A percentile compares a stretch with the other conserved stretches of the same genome.
Conservation (phyloP, 768 basidiomycete genomes). For the Podaxis sp. region DNA sequence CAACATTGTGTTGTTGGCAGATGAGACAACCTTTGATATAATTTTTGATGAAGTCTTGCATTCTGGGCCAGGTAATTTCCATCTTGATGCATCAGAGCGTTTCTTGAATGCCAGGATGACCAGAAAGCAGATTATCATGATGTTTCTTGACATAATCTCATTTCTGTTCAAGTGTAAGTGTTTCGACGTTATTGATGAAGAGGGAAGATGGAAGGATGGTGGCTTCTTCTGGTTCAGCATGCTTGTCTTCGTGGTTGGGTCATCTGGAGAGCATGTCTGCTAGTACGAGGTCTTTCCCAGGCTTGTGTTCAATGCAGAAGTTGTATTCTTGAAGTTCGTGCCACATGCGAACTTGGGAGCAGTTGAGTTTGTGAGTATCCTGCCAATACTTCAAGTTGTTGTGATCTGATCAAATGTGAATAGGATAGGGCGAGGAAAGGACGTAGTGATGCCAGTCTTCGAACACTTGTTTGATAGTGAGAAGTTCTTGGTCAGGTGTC, state of each 20-base stretch:
- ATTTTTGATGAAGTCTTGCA: neutral
- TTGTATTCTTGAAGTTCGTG: conserved; percentile 28
- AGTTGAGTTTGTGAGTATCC: conserved; percentile 25
- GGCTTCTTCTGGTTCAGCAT: conserved; percentile 12
- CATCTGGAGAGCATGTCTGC: conserved; percentile 18
- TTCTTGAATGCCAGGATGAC: no score
- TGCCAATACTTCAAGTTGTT: conserved; percentile 4
- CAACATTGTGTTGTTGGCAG: conserved; percentile 14
- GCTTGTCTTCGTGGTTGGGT: conserved; percentile 17
- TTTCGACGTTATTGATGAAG: no score
- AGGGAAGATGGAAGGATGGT: neutral
- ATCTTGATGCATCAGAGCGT: no score
- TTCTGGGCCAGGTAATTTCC: no score
- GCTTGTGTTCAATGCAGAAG: conserved; percentile 29
- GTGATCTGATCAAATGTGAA: neutral
- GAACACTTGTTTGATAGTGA: neutral
- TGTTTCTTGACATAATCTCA: no score
- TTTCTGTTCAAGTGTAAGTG: no score
- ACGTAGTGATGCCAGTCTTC: conserved; percentile 16
- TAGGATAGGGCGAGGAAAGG: neutral
- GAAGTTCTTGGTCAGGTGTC: neutral
- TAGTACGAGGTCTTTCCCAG: conserved; percentile 18
- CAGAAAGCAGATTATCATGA: no score
- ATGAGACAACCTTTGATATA: conserved; percentile 14
- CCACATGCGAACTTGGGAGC: conserved; percentile 21